Base-by-base conservation (phyloP, 768 basidiomycete species). In the Mycena maculata region DNA sequence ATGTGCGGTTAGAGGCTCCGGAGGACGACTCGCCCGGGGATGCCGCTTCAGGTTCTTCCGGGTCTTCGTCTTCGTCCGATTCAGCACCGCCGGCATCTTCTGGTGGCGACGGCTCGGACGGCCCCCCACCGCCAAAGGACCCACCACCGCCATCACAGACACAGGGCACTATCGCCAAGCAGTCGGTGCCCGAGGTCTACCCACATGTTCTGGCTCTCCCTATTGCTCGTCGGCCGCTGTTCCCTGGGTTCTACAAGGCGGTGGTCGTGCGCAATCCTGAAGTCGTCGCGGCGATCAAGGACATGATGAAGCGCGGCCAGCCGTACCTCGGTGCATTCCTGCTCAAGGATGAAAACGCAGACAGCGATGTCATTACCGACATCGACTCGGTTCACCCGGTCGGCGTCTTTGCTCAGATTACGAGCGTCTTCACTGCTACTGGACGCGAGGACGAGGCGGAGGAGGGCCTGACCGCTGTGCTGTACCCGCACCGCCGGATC, bases 211-310 rank as follows among this genome's bases (percentile, higher is more conserved):
- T 99, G 28, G 97, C 96, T 2, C 87, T 99, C 0, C 97, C 97
- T 4, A 98, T 99, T 65, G 95, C 95, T 33, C 90, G 96, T 45
- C 87, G 97, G 20, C 97, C 97, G 1, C 90, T 98, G 49, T 98
- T 98, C 82, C 97, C 97, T 5, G 95, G 96, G 31, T 98, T 98
- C 79, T 98, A 98, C 86, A 98, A 98, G 77, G 97, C 96, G 3
- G 96, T 99, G 54, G 95, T 98, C 63, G 87, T 99, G 56, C 88
- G 91, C 23, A 93, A 98, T 71, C 94, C 95, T 0, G 86, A 89
- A 0, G 97, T 99, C 33, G 95, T 98, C 41, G 88, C 90, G 10
- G 95, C 96, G 16, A 93, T 99, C 75, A 94, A 95, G 80, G 96
- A 98, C 76, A 94, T 97, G 89, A 94, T 97, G 88, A 92, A 92